Conservation (phyloP, 768 basidiomycete species). For the Hemileccinum impolitum region DNA sequence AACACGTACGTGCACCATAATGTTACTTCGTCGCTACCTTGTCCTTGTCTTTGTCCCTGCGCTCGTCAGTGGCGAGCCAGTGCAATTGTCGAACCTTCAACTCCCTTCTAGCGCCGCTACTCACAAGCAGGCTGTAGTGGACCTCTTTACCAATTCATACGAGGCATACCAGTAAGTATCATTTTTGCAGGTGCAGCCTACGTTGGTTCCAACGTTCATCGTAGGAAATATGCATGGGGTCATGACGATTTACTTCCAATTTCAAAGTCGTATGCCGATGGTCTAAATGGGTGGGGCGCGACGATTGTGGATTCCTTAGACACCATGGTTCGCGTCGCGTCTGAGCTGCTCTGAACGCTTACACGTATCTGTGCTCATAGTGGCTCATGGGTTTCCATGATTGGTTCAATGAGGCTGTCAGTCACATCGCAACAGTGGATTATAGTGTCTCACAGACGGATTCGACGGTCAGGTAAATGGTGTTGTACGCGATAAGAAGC, state of each 20-base stretch:
- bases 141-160: slow-evolving; percentile 53
- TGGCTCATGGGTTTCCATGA: slow-evolving; percentile 53
- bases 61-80: slow-evolving; percentile 18
- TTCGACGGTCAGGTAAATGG: slow-evolving; percentile 43
- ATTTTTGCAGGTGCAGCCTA: background rate
- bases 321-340: slow-evolving; percentile 48
- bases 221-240: slow-evolving; percentile 53
- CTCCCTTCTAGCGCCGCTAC: slow-evolving; percentile 40
- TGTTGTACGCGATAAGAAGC: background rate
- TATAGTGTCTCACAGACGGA: slow-evolving; percentile 44
- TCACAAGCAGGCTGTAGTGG: slow-evolving; percentile 40
- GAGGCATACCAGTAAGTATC: slow-evolving; percentile 48
- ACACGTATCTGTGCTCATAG: slow-evolving; percentile 24
- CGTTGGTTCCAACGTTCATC: slow-evolving; percentile 9
- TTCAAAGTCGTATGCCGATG: slow-evolving; percentile 37
- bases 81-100: slow-evolving; percentile 43
- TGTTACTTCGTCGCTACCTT: slow-evolving; percentile 14
- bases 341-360: background rate
- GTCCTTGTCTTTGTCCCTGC: slow-evolving; percentile 5
- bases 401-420: slow-evolving; percentile 52
- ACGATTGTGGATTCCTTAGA: slow-evolving; percentile 58
- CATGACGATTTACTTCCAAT: slow-evolving; percentile 60
- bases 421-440: slow-evolving; percentile 51
- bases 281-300: slow-evolving; percentile 49
- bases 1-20: background rate